Percentiles rank a stretch among this genome's conserved stretches.
Conservation (phyloP, 345 rosid genomes). For the Angophora floribunda region DNA sequence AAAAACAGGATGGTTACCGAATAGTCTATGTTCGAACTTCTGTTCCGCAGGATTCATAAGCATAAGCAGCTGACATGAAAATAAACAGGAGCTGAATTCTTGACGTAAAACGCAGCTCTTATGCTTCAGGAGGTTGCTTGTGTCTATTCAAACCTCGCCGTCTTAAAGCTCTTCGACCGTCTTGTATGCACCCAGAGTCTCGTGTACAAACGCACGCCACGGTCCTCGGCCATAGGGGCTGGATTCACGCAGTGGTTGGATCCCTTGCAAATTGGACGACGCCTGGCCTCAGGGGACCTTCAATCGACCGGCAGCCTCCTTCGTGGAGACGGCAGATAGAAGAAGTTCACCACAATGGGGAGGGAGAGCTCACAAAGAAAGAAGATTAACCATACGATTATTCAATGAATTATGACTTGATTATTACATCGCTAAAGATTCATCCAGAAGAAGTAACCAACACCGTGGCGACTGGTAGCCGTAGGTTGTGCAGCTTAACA, state of each 20-base stretch:
- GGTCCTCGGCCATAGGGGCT: not conserved
- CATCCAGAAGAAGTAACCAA: not conserved
- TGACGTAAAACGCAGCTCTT: not conserved
- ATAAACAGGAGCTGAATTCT: not conserved
- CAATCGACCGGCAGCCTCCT: not conserved
- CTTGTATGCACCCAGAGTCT: constrained; percentile 45
- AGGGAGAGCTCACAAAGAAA: not conserved
- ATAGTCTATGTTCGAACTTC: not conserved
- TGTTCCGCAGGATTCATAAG: not conserved
- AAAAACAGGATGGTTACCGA: no score
- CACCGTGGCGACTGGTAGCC: not conserved
- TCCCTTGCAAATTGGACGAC: not conserved
- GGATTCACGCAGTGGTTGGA: not conserved
- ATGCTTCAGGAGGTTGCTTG: not conserved
- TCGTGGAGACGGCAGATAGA: not conserved
- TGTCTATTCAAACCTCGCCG: constrained; percentile 48
- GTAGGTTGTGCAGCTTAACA: not conserved
- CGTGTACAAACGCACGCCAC: constrained; percentile 18
- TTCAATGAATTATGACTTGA: no score
- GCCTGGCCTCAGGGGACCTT: not conserved
- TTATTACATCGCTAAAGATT: no score
- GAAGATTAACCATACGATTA: not conserved
- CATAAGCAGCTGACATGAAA: not conserved
- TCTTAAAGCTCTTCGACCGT: constrained; percentile 76
- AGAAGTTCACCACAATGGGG: no score